Evolutionary conservation across 345 rosid genomes (phyloP), one percentile per base, ranked within the genome.

Genomic region (Stellera chamaejasme): DNA sequence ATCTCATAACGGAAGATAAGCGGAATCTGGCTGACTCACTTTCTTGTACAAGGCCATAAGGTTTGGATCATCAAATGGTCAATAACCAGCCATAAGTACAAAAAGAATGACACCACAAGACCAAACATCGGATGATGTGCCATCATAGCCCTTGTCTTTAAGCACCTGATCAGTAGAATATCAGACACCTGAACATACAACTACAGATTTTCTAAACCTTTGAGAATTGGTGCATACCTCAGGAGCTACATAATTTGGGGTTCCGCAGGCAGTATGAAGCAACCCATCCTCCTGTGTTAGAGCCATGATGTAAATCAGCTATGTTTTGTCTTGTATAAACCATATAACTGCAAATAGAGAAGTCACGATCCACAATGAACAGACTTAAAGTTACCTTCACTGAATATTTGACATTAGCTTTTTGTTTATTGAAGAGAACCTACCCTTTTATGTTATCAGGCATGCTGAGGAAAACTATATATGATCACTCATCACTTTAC

Each of bases 221-320:
- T 49, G 25, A 13, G 42, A 19, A 43, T 57, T 11, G 45, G 25
- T 28, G 47, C 19, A 52, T 67, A 85, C 96, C 93, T 88, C 96
- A 43, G 96, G 96, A 51, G 96, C 96, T 42, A 88, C 96, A 64
- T 88, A 85, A 69, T 88, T 85, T 16, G 96, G 96, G 0, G 94
- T 88, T 55, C 96, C 96, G 64, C 96, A 88, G 52, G 96, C 82
- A 11, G 96, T 88, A 63, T 88, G 96, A 70, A 88, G 93, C 70
- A 88, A 71, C 46, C 96, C 94, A 73, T 88, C 96, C 55, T 67
- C 96, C 96, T 88, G 62, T 8, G 39, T 19, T 19, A 59, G 39
- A 5, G 39, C 39, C 39, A 32, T 32, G 39, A 5, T 32, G 39
- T 32, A 32, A 2, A 5, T 32, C 5, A 32, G 9, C 39, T 32